Evolutionary conservation across 345 rosid species (phyloP), one percentile per base, ranked within the genome.

Genomic region (Gossypium raimondii): DNA sequence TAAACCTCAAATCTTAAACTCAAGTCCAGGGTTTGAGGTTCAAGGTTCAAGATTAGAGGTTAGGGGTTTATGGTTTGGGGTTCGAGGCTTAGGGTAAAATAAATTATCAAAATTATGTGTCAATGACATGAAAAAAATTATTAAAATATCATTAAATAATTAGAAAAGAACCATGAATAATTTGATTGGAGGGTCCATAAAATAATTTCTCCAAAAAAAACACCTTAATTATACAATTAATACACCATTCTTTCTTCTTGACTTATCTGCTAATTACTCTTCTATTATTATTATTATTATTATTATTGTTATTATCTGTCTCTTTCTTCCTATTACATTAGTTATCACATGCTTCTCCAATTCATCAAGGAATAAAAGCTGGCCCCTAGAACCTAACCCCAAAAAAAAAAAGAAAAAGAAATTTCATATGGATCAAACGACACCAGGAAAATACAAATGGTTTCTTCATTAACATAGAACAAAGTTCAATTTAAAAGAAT

Each of bases 401-500:
- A 0, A 0, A 1, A 9, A 41, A 9, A 16, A 22, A 25, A 60
- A 25, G 1, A 12, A n/a, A 25, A 13, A 27, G 20, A 17, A 53
- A 17, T 0, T 6, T 20, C 41, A 3, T 41, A 64, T 41, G 50
- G 64, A 61, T 60, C 45, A 47, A 62, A 48, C 22, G 59, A 22
- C 11, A 29, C 69, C 58, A 48, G 11, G 62, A n/a, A 57, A 34
- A 62, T 5, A 12, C 41, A 52, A 17, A 53, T 9, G 16, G 22
- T 25, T 27, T 52, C 48, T n/a, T 70, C 29, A 44, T 25, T 56
- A 58, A 41, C 63, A 18, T 8, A 18, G 65, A 55, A 18, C 65
- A 55, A 56, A n/a, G 61, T 43, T 48, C 14, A 47, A 29, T 67
- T 20, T 60, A 22, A 27, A 73, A 53, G 50, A 76, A 78, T 69